Percentiles rank a stretch among this genome's conserved stretches.
Evolutionary conservation across 805 yeast species (phyloP).

Genomic region (Candida insectorum): DNA sequence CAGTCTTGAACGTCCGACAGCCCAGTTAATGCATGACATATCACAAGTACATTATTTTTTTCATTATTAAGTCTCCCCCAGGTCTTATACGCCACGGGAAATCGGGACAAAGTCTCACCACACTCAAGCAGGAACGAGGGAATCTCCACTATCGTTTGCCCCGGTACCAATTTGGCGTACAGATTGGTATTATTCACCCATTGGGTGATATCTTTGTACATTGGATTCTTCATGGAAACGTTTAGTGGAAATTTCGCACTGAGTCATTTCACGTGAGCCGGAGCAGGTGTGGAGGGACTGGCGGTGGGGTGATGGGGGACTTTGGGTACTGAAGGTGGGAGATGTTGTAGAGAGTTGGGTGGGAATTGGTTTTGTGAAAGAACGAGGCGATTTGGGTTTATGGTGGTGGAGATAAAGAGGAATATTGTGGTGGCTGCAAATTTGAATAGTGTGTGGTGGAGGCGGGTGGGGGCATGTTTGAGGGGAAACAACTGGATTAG

Average conservation of each 20-base stretch:
- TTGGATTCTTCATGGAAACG: slow-evolving; percentile 10
- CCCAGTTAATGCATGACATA: slow-evolving; percentile 95
- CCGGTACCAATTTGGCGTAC: slow-evolving; percentile 63
- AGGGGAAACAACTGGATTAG: no score
- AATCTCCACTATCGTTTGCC: slow-evolving; percentile 74
- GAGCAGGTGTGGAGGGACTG: no score
- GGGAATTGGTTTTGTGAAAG: no score
- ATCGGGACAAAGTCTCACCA: slow-evolving; percentile 66
- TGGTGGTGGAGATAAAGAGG: no score
- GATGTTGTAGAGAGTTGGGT: no score
- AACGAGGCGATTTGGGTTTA: no score
- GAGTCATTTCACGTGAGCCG: not conserved
- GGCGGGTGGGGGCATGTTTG: no score
- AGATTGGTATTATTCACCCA: slow-evolving; percentile 57
- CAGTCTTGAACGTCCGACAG: slow-evolving; percentile 94
- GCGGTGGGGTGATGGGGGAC: no score
- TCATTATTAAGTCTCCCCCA: slow-evolving; percentile 83
- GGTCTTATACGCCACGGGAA: slow-evolving; percentile 93
- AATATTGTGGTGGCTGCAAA: no score
- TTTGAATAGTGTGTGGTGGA: no score
- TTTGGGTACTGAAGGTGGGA: no score
- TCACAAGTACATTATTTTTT: slow-evolving; percentile 77
- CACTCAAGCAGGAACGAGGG: slow-evolving; percentile 77
- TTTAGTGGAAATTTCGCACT: not conserved
- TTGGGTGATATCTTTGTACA: slow-evolving; percentile 39